These are phyloP conservation scores for Castanopsis chinensis DNA, from an alignment of 306 rosid species.

Conservation along the genomic window DNA sequence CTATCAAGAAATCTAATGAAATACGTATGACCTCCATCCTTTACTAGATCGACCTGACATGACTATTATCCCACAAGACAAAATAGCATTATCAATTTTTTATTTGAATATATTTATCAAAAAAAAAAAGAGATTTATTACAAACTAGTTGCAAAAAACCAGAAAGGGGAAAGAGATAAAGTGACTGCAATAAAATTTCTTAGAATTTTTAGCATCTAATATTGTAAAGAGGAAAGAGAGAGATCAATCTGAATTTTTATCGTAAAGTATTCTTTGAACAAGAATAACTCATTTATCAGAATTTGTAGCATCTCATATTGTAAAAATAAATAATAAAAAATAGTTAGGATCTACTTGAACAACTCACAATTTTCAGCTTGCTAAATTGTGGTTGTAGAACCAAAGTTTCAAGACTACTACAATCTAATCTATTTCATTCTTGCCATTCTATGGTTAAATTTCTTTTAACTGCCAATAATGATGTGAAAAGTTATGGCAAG, in stretches of 20 bases:
- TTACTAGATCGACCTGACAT: slow-evolving; percentile 96
- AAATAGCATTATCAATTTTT: slow-evolving; percentile 12
- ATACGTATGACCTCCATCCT: slow-evolving; percentile 91
- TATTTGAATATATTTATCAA: neutral
- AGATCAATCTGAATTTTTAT: neutral
- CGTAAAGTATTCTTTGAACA: neutral
- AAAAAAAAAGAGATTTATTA: slow-evolving; percentile 8
- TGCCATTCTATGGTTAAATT: neutral
- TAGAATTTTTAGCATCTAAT: too few relatives aligned
- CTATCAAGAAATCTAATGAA: slow-evolving; percentile 97
- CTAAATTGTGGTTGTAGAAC: too few relatives aligned
- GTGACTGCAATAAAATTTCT: neutral
- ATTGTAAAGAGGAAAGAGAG: too few relatives aligned
- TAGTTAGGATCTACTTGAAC: too few relatives aligned
- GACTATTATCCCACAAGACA: slow-evolving; percentile 58
- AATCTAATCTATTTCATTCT: neutral
- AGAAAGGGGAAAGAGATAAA: neutral
- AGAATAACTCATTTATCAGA: too few relatives aligned
- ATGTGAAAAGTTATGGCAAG: neutral
- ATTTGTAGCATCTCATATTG: too few relatives aligned
- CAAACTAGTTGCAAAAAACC: neutral
- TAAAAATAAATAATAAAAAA: too few relatives aligned
- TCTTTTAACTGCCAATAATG: neutral
- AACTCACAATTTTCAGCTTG: too few relatives aligned
- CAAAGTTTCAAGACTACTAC: neutral